Percentiles rank a stretch among this genome's conserved stretches.
phyloP scores from a whole-genome alignment of 768 basidiomycete species.

The Pleurotus cornucopiae region DNA sequence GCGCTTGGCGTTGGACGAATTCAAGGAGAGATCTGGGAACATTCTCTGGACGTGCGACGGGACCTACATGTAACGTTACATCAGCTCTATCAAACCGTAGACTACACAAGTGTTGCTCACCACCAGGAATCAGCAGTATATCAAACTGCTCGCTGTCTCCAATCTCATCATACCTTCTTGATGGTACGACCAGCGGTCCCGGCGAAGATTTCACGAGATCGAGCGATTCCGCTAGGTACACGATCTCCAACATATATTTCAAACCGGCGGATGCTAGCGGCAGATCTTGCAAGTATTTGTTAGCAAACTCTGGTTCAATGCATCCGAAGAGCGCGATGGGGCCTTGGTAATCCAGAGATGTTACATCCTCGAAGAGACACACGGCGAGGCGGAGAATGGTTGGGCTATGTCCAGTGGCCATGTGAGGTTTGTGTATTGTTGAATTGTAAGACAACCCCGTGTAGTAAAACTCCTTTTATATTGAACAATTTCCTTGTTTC shows the following conservation, averaged over 20 bases:
- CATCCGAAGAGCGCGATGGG: conserved; percentile 25
- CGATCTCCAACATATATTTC: conserved; percentile 10
- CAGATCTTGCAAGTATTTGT: neutral
- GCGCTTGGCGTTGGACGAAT: conserved; percentile 22
- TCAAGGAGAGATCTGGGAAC: conserved; percentile 13
- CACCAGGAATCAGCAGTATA: conserved; percentile 25
- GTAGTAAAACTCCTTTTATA: no score
- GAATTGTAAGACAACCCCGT: no score
- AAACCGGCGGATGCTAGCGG: neutral
- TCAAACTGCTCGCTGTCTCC: conserved; percentile 19
- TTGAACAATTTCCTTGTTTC: no score
- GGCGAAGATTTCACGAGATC: conserved; percentile 16
- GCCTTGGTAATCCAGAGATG: conserved; percentile 26
- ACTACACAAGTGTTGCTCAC: conserved; percentile 8
- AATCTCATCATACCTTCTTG: conserved; percentile 19
- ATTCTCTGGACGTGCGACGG: neutral
- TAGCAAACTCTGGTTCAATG: conserved; percentile 13
- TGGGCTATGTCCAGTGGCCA: conserved; percentile 4
- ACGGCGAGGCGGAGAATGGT: conserved; percentile 20
- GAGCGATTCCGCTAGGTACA: conserved; percentile 17
- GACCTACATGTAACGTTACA: conserved; percentile 9
- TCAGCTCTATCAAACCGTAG: neutral
- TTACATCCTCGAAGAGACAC: conserved; percentile 26
- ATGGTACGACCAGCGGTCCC: conserved; percentile 16
- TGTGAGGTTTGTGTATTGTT: no score